Evolutionary conservation across 1,284 basidiomycete species (phyloP).

Genomic region (Mixia osmundae): DNA sequence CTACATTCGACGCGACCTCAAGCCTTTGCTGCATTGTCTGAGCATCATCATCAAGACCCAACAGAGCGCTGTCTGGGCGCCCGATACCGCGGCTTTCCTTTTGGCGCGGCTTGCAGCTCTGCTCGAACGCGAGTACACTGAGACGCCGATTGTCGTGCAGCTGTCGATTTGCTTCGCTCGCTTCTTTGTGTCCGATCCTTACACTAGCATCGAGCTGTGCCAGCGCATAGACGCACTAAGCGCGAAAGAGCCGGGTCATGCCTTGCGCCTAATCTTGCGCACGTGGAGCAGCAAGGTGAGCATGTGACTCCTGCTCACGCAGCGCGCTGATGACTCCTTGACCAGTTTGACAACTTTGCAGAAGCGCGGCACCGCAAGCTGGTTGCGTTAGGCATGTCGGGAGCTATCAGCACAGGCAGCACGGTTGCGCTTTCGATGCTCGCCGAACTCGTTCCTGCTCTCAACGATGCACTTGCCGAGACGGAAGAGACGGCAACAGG

Average conservation of each 20-base stretch:
- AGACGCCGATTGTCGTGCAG: no score
- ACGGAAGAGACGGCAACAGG: constrained; percentile 14
- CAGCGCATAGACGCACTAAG: no score
- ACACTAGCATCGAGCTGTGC: constrained; percentile 12
- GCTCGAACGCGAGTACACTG: no score
- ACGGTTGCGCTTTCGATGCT: constrained; percentile 9
- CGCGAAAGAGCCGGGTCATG: no score
- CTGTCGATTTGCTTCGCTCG: no score
- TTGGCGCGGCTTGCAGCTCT: no score
- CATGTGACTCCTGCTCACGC: no score
- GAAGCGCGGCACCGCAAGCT: constrained; percentile 15
- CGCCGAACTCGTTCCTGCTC: constrained; percentile 12
- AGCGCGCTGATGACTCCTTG: no score
- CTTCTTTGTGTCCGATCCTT: constrained; percentile 10
- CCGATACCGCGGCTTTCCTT: background rate
- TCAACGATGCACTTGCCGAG: constrained; percentile 14
- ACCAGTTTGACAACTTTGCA: constrained; percentile 16
- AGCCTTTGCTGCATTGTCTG: constrained; percentile 12
- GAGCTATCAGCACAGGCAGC: constrained; percentile 7
- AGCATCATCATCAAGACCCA: constrained; percentile 11
- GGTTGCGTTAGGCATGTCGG: constrained; percentile 14
- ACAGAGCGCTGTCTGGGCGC: constrained; percentile 4
- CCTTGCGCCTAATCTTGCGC: background rate
- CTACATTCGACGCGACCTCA: constrained; percentile 7
- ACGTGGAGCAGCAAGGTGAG: no score